These are phyloP conservation scores for Mortierella sp. DNA, from an alignment of 371 early-diverging fungal genomes.

Conservation along the genomic window DNA sequence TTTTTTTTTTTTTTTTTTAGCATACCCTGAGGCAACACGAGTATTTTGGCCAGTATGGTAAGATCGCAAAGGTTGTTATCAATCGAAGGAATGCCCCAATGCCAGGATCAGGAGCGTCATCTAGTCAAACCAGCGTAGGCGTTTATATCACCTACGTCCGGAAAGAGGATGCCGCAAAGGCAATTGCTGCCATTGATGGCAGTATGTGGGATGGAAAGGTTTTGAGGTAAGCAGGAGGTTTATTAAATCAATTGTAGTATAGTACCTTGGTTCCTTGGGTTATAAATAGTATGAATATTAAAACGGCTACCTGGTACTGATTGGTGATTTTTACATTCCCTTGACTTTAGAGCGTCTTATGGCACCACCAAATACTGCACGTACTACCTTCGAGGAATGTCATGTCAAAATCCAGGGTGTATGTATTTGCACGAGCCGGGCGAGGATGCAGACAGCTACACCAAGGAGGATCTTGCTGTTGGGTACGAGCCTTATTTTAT, in stretches of 20 bases:
- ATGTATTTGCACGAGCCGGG: conserved; percentile 96
- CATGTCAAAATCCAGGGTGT: conserved; percentile 94
- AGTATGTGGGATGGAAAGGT: conserved; percentile 89
- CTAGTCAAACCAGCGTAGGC: conserved; percentile 63
- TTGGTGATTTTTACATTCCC: neutral
- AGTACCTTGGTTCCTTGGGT: neutral
- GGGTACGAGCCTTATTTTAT: conserved; percentile 58
- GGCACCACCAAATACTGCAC: conserved; percentile 99
- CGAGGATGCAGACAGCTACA: conserved; percentile 86
- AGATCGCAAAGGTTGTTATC: conserved; percentile 78
- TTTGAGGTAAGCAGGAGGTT: conserved; percentile 66
- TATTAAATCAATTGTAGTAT: neutral
- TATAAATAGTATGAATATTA: neutral
- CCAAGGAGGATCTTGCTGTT: conserved; percentile 72
- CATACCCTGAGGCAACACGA: conserved; percentile 79
- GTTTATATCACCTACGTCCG: conserved; percentile 91
- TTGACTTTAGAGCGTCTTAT: conserved; percentile 79
- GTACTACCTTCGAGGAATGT: conserved; percentile 89
- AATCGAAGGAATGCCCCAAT: conserved; percentile 76
- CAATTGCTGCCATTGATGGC: conserved; percentile 95
- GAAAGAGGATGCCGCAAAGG: conserved; percentile 91
- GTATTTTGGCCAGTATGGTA: conserved; percentile 98
- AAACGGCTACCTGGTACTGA: no score
- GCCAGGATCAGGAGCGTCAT: conserved; percentile 60
- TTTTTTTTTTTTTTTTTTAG: conserved; percentile 4